Evolutionary conservation across 306 rosid species (phyloP).

Genomic region (Cercis canadensis): DNA sequence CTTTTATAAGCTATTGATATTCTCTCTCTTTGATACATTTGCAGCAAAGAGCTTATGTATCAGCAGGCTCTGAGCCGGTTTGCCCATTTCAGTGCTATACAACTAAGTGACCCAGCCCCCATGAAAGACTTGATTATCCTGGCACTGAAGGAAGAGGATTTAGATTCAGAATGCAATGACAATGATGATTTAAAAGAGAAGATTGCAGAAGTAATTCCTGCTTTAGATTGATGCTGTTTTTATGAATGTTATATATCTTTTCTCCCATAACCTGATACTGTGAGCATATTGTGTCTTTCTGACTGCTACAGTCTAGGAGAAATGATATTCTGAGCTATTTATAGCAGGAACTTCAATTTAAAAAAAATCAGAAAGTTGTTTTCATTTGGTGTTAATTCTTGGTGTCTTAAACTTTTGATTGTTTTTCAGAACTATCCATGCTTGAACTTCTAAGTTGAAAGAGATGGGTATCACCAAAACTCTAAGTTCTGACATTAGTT

Average conservation of each 20-base stretch:
- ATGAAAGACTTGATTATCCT: slow-evolving; percentile 70
- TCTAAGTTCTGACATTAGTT: too few relatives aligned
- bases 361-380: neutral
- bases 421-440: too few relatives aligned
- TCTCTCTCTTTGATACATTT: slow-evolving; percentile 34
- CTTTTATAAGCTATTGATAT: slow-evolving; percentile 7
- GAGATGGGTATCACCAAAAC: neutral
- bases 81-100: slow-evolving; percentile 82
- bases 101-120: slow-evolving; percentile 84
- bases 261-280: slow-evolving; percentile 6
- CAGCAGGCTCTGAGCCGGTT: slow-evolving; percentile 91
- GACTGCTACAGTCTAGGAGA: slow-evolving; percentile 3
- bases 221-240: slow-evolving; percentile 20
- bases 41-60: slow-evolving; percentile 96
- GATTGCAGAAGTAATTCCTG: slow-evolving; percentile 80
- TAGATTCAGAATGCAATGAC: slow-evolving; percentile 59
- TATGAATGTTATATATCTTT: slow-evolving; percentile 18
- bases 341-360: neutral
- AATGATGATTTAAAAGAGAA: slow-evolving; percentile 65
- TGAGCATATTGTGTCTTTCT: slow-evolving; percentile 3
- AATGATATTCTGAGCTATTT: slow-evolving; percentile 1
- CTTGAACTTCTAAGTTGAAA: neutral
- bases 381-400: too few relatives aligned
- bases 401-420: too few relatives aligned
- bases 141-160: slow-evolving; percentile 85